A percentile compares a stretch with the other conserved stretches of the same genome.
These are phyloP conservation scores for Solanum clarkiae DNA, from an alignment of 257 asterid genomes.

Conservation along the genomic window DNA sequence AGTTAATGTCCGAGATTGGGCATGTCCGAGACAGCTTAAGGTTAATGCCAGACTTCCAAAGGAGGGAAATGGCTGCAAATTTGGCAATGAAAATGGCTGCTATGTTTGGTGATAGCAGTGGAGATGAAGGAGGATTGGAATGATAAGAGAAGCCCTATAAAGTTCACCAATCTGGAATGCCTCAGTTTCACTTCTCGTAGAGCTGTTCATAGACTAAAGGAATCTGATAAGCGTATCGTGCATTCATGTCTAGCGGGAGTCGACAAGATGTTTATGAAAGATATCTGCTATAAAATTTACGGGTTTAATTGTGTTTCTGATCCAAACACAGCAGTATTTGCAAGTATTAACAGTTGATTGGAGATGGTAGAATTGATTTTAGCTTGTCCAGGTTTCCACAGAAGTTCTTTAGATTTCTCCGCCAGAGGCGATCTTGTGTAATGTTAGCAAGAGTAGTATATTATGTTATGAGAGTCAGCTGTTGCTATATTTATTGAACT, in stretches of 20 bases:
- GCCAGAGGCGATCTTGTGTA: not conserved
- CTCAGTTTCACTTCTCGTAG: not conserved
- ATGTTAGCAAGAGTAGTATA: not conserved
- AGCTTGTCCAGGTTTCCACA: not conserved
- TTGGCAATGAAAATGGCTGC: constrained; percentile 91
- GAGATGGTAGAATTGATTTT: not conserved
- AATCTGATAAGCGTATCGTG: not conserved
- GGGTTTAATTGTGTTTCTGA: not conserved
- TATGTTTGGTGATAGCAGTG: constrained; percentile 84
- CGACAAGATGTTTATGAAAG: not conserved
- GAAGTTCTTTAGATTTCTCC: not conserved
- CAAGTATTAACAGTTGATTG: not conserved
- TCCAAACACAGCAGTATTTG: not conserved
- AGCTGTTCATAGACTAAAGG: not conserved
- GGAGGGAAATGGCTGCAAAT: constrained; percentile 95
- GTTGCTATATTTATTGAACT: not conserved
- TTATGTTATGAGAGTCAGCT: not conserved
- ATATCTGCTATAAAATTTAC: not conserved
- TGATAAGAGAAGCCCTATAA: not conserved
- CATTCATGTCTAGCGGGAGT: not conserved
- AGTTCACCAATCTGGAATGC: not conserved
- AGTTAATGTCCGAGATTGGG: constrained; percentile 82
- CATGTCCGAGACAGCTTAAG: constrained; percentile 60
- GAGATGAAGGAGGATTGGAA: constrained; percentile 47
- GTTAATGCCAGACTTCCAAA: constrained; percentile 88